Evolutionary conservation across 352 stramenopile genomes (phyloP), one percentile per base, ranked within the genome.

Genomic region (Pythium oligandrum): DNA sequence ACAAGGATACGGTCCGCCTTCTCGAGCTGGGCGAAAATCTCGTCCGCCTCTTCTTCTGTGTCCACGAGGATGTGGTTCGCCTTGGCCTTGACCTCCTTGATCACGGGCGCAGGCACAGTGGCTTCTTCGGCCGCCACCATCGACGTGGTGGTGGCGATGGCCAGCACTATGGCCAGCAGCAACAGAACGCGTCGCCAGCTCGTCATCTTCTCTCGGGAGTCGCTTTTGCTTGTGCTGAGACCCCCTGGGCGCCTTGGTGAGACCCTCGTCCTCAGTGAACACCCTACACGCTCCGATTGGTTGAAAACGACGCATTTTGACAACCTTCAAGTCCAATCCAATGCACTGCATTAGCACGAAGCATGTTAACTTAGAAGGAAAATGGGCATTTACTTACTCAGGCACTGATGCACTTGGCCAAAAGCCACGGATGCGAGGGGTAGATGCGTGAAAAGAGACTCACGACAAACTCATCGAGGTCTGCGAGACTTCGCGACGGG

Each of bases 391-490:
- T 26, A 26, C 17, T 26, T 26, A 26, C 17, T 26, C 17, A 26
- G 17, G 40, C 10, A 12, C 40, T 50, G 44, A 70, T 64, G 53
- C 79, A 90, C 60, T 93, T 93, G 7, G 73, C 78, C 12, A 95
- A 62, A 37, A 95, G 55, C 83, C 83, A 95, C 40, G 70, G 67
- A 39, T 93, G 78, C 33, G 75, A 74, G 26, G 85, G 83, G 61
- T 90, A 95, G 58, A 92, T 86, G 40, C 83, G 82, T 12, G 78
- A 86, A 45, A 95, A 91, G 35, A 95, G 63, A 35, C 78, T 88
- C 44, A 90, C 76, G 45, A 91, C 90, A 55, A 92, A 91, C 63
- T 91, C 83, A 51, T 92, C 83, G 51, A 92, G 81, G 66, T 95
- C 85, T 4, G 75, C 79, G 11, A 95, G 76, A 51, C 80, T 91